A percentile compares a stretch with the other conserved stretches of the same genome.
Evolutionary conservation across 129 eudicot species (phyloP).

Genomic region (Lactuca sativa): DNA sequence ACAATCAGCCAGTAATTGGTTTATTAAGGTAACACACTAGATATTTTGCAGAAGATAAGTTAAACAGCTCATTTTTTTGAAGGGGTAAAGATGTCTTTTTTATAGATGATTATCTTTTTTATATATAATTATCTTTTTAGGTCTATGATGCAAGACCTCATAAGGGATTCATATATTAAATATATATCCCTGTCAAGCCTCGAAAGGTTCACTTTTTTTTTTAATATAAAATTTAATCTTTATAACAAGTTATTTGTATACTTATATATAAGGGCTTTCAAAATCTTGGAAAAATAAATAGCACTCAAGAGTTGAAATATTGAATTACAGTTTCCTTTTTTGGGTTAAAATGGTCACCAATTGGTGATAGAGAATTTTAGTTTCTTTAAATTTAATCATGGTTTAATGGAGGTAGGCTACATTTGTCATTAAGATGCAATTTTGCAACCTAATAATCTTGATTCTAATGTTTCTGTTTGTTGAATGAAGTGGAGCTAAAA

Average conservation of each 20-base stretch:
- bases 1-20: constrained; percentile 69
- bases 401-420: constrained; percentile 91
- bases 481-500: constrained; percentile 50
- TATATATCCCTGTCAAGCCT: constrained; percentile 79
- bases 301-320: background rate
- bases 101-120: constrained; percentile 7
- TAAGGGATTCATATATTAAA: constrained; percentile 37
- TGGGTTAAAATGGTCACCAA: constrained; percentile 69
- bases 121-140: constrained; percentile 47
- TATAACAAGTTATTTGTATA: no score
- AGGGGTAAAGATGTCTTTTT: constrained; percentile 8
- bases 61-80: background rate
- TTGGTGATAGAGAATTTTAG: constrained; percentile 72
- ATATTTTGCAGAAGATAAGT: constrained; percentile 1
- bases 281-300: background rate
- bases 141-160: constrained; percentile 63
- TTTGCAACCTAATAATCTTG: constrained; percentile 32
- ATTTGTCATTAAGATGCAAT: constrained; percentile 58
- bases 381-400: constrained; percentile 69
- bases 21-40: constrained; percentile 55
- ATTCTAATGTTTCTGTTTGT: no score
- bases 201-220: constrained; percentile 70
- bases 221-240: background rate
- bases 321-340: background rate
- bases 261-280: background rate